Evolutionary conservation across 805 yeast species (phyloP), one percentile per base, ranked within the genome.

Genomic region (Candida montana): DNA sequence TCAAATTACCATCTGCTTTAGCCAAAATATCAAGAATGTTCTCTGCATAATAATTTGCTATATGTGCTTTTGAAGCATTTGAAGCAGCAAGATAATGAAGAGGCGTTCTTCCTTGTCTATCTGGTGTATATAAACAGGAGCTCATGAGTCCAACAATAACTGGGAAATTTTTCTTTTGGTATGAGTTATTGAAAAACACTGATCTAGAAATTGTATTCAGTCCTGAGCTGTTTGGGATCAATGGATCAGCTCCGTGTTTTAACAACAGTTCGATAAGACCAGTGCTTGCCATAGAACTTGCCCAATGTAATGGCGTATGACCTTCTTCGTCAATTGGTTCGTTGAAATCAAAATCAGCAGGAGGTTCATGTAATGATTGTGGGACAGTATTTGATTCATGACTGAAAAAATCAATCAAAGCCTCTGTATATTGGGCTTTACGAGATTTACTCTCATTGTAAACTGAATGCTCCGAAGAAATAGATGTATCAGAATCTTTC

Each of bases 271-370:
- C 79, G 15, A 82, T 71, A 46, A 83, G 67, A 7, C 72, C 69
- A n/a, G 73, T 55, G 45, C 80, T 75, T 1, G 86, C 91, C 79
- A 85, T 74, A 0, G 93, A 81, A 24, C 87, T 73, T 0, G 95
- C 93, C 95, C 95, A 85, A 58, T 85, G 95, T 40, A 85, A 67
- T 1, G 89, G 77, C 0, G 90, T 80, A 54, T 85, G 89, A 0
- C 91, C 91, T 50, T 85, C 93, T 45, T 78, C 79, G 53, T 85
- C 95, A 17, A 85, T 79, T 3, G 81, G 71, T 45, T 74, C 81
- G 55, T 82, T 77, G 39, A 83, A 74, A 50, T 80, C 74, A 44
- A 82, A 77, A 51, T 77, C 75, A 29, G 67, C 63, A 1, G 91
- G 90, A 6, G 85, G 83, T 39, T 68, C 63, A 21, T 80, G 55